These are phyloP conservation scores for Schizosaccharomyces versatilis DNA, from an alignment of 1,139 yeast genomes.

Conservation along the genomic window DNA sequence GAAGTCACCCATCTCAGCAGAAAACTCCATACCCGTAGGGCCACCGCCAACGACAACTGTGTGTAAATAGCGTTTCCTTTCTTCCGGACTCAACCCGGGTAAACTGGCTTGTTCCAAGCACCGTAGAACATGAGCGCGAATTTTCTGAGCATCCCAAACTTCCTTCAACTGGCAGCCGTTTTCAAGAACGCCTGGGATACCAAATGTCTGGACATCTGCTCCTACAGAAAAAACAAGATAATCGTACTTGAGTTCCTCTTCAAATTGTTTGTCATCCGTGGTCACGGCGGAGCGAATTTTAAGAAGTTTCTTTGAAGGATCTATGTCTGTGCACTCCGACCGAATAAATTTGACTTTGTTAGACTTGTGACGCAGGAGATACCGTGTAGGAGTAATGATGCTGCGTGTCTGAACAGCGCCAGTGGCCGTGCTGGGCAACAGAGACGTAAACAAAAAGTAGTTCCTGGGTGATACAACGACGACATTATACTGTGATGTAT, in stretches of 20 bases:
- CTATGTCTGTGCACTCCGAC: constrained; percentile 74
- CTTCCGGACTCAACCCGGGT: constrained; percentile 38
- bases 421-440: constrained; percentile 81
- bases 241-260: constrained; percentile 36
- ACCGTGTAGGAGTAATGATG: constrained; percentile 42
- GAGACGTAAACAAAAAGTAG: constrained; percentile 74
- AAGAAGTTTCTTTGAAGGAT: constrained; percentile 40
- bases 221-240: constrained; percentile 44
- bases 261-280: constrained; percentile 35
- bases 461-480: constrained; percentile 82
- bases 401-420: constrained; percentile 83
- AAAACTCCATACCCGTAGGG: constrained; percentile 50
- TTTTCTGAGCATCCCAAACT: constrained; percentile 39
- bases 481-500: constrained; percentile 69
- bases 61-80: constrained; percentile 33
- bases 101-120: constrained; percentile 37
- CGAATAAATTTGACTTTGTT: constrained; percentile 72
- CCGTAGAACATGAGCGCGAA: constrained; percentile 31
- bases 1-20: constrained; percentile 76
- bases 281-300: constrained; percentile 37
- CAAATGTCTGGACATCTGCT: constrained; percentile 41
- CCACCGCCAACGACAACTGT: constrained; percentile 54
- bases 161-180: constrained; percentile 37
- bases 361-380: constrained; percentile 40
- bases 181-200: constrained; percentile 38